Base-by-base conservation (phyloP, 148 eudicot genomes). In the Dianthus caryophyllus region DNA sequence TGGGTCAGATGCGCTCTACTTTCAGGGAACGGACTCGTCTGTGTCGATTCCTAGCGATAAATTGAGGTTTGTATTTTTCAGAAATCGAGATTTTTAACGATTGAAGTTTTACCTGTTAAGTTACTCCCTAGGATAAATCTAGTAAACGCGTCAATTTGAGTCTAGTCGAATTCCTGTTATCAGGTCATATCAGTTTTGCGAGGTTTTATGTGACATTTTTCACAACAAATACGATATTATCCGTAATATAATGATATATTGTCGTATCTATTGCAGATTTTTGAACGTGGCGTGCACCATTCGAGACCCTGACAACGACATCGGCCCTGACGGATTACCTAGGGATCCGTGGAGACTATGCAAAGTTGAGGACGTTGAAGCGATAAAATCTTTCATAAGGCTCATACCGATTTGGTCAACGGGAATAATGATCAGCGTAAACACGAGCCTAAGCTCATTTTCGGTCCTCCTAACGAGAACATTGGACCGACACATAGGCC, bases 331-430 rank as follows among this genome's bases (percentile, higher is more conserved):
- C 5, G 87, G 88, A 59, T 38, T 66, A 61, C 74, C 87, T 7
- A 57, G 68, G 29, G 72, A 83, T 44, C 84, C 68, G 1, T 88
- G 96, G 96, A 78, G 65, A 11, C 81, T 89, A 38, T 83, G 89
- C 79, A 71, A 84, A 4, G 81, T 87, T 0, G 82, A 85, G 20
- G 84, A 85, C 80, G 88, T 85, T 0, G 96, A 89, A 73, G 88
- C 82, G 68, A 81, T 89, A 8, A 89, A 89, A 76, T 74, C 84
- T 9, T 75, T 89, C 18, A 73, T 89, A 10, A 78, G 73, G 72
- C 81, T 89, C 12, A 44, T 83, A 20, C 96, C 96, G 18, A 63
- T 87, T 41, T 89, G 96, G 96, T 87, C 92, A 2, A 36, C 90
- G 0, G 82, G 83, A 14, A 82, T 89, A 13, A 67, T 67, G 61